Evolutionary conservation across 1,139 yeast species (phyloP), one percentile per base, ranked within the genome.

Genomic region (Blastobotrys buckinghamii): DNA sequence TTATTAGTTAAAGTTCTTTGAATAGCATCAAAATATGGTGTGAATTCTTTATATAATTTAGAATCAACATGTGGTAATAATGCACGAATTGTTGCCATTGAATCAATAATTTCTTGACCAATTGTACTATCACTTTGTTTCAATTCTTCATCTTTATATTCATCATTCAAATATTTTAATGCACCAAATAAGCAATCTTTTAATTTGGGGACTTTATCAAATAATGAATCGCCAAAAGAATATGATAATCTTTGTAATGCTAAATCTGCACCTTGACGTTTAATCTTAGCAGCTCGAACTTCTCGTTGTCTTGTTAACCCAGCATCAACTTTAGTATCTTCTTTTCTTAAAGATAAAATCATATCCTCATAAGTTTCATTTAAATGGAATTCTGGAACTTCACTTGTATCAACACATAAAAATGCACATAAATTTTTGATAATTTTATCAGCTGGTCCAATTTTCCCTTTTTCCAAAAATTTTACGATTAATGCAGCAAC

Each of bases 341-440:
- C 97, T 59, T 87, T 86, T 49, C 81, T 75, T 58, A 90, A 73
- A 1, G 96, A 87, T 49, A 90, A 69, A 35, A 92, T 83, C 17
- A 72, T 72, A 48, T 78, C 81, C 30, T 70, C 75, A 50, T 75
- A 74, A 12, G 70, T 69, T 43, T 78, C 76, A 61, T 87, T 85
- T 44, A 86, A 84, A 30, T 76, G 75, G 62, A 87, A 92, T 61
- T 89, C 97, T 2, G 98, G 98, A 33, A 92, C 97, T 64, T 90
- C 97, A 6, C 94, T 79, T 0, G 96, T 88, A 64, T 92, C 98
- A 38, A 90, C 97, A 70, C 98, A 92, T 44, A 92, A 66, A 63
- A 92, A 92, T 1, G 95, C 96, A 68, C 97, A 87, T 49, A 94
- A 71, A 61, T 94, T 94, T 63, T 88, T 90, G 47, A 87, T 79